phyloP scores from a whole-genome alignment of 177 flowering plant genomes.

The Telopea speciosissima region DNA sequence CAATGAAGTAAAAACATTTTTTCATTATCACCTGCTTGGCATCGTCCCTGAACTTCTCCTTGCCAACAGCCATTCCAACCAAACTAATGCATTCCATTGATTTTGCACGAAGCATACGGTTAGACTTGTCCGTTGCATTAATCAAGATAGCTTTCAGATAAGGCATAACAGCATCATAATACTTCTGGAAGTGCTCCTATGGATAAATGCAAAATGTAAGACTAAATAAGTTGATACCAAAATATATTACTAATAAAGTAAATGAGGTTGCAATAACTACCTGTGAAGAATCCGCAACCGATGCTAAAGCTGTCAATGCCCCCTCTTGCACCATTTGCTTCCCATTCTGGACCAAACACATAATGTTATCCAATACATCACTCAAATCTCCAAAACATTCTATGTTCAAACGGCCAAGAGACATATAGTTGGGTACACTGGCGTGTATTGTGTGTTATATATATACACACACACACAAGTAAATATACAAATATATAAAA shows the following conservation, averaged over 20 bases:
- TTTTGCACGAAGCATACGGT: slow-evolving; percentile 98
- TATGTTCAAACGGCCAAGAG: neutral
- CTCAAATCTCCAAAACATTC: neutral
- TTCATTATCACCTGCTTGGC: slow-evolving; percentile 70
- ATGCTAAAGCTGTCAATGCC: slow-evolving; percentile 94
- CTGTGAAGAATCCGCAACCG: slow-evolving; percentile 99
- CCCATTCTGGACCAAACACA: slow-evolving; percentile 56
- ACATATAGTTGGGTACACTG: neutral
- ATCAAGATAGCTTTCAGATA: slow-evolving; percentile 81
- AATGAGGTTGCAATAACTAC: slow-evolving; percentile 26
- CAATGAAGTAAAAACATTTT: neutral
- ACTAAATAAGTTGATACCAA: neutral
- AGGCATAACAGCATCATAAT: slow-evolving; percentile 97
- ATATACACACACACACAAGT: neutral
- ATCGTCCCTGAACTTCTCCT: slow-evolving; percentile 90
- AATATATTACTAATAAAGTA: neutral
- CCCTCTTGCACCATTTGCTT: slow-evolving; percentile 99
- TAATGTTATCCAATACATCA: neutral
- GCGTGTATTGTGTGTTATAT: too few relatives aligned
- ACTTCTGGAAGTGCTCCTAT: slow-evolving; percentile 91
- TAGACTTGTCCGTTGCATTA: slow-evolving; percentile 89
- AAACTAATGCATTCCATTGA: slow-evolving; percentile 99
- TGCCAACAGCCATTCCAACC: slow-evolving; percentile 98
- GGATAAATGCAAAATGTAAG: slow-evolving; percentile 8
- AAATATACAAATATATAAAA: neutral